Base-by-base conservation (phyloP, 495 filamentous ascomycete genomes). In the Penicillium simplicissimum region DNA sequence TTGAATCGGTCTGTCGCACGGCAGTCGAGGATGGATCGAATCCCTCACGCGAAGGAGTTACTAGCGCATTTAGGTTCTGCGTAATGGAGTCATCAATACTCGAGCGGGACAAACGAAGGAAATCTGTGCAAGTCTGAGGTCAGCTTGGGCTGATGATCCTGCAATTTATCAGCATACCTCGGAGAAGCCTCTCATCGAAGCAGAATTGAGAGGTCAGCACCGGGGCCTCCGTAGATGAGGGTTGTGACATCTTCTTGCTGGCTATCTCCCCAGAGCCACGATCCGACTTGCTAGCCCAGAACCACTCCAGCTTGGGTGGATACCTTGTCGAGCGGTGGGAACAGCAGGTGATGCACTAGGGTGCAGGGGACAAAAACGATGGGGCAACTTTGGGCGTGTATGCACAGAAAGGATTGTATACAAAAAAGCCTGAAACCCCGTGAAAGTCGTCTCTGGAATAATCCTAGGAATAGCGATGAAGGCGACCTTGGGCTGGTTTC, bases 61-160 rank as follows among this genome's bases (percentile, higher is more conserved):
- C 75, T 25, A 98, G 82, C 2, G 92, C 91, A 77, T 98, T 98
- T 43, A 98, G 83, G 64, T 96, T 92, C 71, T 97, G 94, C 1
- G 86, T 87, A 65, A 98, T 97, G 15, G 90, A 90, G 71, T 98
- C 95, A 71, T 98, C 95, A 64, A 97, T 90, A 25, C 90, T 84
- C 58, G 84, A 82, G 58, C 95, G 85, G 7, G 95, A 97, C 59
- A 96, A 63, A 21, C 90, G 89, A n/a, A 98, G 85, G 75, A 98
- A 98, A 70, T 97, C 95, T 98, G 67, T 13, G 4, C 5, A 35
- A 65, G 15, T 42, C 19, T 28, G 42, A 64, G 63, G 35, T 65
- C 19, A 62, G 58, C 52, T 31, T 28, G 31, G 28, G 14, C 8
- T 52, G 48, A 19, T 34, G 2, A 17, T 34, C 14, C 17, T 34